Percentiles rank a stretch among this genome's conserved stretches.
Conservation (phyloP, 2,329 filamentous ascomycete species). For the Fragosphaeria purpurea region DNA sequence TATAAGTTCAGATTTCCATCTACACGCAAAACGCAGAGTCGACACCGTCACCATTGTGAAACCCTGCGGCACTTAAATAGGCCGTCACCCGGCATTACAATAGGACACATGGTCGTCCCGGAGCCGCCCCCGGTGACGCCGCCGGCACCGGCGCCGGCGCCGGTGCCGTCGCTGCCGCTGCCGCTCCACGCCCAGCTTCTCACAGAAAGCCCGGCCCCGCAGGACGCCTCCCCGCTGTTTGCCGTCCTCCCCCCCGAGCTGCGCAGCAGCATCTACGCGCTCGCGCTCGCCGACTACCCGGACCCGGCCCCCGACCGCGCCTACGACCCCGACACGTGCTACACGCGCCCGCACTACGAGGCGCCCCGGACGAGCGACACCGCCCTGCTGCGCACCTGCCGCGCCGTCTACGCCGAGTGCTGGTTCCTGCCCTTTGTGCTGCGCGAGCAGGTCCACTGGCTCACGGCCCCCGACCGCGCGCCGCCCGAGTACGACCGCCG, state of each 20-base stretch:
- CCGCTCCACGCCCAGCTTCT: too few relatives aligned
- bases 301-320: slow-evolving; percentile 18
- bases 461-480: slow-evolving; percentile 20
- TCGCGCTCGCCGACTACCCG: slow-evolving; percentile 27
- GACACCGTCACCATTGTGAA: too few relatives aligned
- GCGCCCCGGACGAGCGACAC: slow-evolving; percentile 26
- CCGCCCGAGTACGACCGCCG: slow-evolving; percentile 17
- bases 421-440: slow-evolving; percentile 32
- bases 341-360: slow-evolving; percentile 30
- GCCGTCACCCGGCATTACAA: too few relatives aligned
- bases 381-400: slow-evolving; percentile 31
- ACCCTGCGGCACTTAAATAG: too few relatives aligned
- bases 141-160: too few relatives aligned
- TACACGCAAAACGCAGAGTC: too few relatives aligned
- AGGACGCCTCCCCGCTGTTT: slow-evolving; percentile 20
- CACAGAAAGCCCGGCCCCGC: background rate
- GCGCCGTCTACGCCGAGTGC: slow-evolving; percentile 29
- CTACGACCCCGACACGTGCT: slow-evolving; percentile 25
- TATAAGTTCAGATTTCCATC: too few relatives aligned
- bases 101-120: too few relatives aligned
- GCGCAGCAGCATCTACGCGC: slow-evolving; percentile 35
- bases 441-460: slow-evolving; percentile 29
- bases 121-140: too few relatives aligned
- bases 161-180: too few relatives aligned
- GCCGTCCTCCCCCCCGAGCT: slow-evolving; percentile 35